Evolutionary conservation across 257 asterid genomes (phyloP).

Genomic region (Rhazya stricta): DNA sequence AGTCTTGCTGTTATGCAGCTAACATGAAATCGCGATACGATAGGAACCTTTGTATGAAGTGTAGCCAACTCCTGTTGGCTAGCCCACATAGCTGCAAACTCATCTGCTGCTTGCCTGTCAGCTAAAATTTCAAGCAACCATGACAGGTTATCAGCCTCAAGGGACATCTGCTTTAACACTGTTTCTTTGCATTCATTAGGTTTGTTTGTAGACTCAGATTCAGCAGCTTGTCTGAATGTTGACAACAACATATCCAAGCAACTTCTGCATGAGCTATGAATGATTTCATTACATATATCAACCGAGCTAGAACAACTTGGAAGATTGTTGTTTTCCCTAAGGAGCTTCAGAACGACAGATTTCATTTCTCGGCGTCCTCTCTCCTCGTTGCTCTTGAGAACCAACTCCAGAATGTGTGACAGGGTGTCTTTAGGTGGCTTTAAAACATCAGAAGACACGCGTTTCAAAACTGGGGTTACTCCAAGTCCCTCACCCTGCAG

Average conservation of each 20-base stretch:
- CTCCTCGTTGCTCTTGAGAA: conserved; percentile 82
- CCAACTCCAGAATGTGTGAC: conserved; percentile 63
- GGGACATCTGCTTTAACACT: conserved; percentile 35
- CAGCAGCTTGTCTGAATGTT: conserved; percentile 68
- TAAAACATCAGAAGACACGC: conserved; percentile 58
- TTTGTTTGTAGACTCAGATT: conserved; percentile 33
- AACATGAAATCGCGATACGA: conserved; percentile 53
- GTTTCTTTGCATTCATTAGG: conserved; percentile 32
- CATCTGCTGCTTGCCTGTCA: conserved; percentile 64
- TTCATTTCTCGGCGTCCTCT: conserved; percentile 87
- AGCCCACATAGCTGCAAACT: conserved; percentile 68
- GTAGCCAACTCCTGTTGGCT: conserved; percentile 57
- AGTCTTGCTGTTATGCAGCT: conserved; percentile 68
- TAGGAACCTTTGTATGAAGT: conserved; percentile 50
- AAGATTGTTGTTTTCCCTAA: conserved; percentile 51
- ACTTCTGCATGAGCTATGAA: conserved; percentile 56
- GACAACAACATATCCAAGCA: conserved; percentile 48
- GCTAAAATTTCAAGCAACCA: conserved; percentile 87
- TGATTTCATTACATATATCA: conserved; percentile 52
- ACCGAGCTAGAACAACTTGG: conserved; percentile 50
- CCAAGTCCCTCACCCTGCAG: conserved; percentile 65
- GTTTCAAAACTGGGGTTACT: conserved; percentile 69
- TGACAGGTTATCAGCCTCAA: conserved; percentile 70
- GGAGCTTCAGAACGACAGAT: conserved; percentile 73
- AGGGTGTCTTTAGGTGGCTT: conserved; percentile 62